phyloP scores from a whole-genome alignment of 805 yeast genomes.

The Komagataella kurtzmanii region DNA sequence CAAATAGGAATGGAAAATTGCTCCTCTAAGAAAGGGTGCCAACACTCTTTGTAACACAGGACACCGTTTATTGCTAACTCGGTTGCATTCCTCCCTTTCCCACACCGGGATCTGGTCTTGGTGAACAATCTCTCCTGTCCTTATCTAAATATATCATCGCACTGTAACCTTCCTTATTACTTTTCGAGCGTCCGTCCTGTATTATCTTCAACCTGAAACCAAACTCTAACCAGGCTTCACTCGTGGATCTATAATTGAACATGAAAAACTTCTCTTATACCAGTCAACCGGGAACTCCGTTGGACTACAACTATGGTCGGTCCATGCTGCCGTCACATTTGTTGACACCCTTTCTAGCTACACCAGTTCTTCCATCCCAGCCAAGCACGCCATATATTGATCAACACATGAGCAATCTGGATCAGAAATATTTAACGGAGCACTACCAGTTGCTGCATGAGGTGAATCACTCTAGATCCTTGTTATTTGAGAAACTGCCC shows the following conservation, averaged over 20 bases:
- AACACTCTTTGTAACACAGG: no score
- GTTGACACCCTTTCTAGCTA: slow-evolving; percentile 45
- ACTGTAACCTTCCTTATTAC: neutral
- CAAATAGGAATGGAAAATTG: no score
- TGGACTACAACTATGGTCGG: slow-evolving; percentile 45
- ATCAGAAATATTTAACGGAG: slow-evolving; percentile 4
- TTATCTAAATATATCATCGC: neutral
- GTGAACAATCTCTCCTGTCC: neutral
- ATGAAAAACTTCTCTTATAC: neutral
- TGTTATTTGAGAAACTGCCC: slow-evolving; percentile 11
- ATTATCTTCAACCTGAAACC: neutral
- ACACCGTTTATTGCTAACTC: no score
- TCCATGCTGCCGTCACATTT: slow-evolving; percentile 53
- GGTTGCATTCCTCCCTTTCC: neutral
- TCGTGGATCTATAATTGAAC: neutral
- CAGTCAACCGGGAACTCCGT: slow-evolving; percentile 34
- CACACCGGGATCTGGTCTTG: neutral
- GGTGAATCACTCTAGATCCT: slow-evolving; percentile 11
- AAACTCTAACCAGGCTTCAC: neutral
- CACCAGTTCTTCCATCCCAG: slow-evolving; percentile 13
- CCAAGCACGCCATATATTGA: neutral
- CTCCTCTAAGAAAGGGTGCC: no score
- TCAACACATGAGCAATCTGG: neutral
- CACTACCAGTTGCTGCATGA: slow-evolving; percentile 1
- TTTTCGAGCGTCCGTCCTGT: neutral